Evolutionary conservation across 345 rosid species (phyloP).

Genomic region (Carallia brachiata): DNA sequence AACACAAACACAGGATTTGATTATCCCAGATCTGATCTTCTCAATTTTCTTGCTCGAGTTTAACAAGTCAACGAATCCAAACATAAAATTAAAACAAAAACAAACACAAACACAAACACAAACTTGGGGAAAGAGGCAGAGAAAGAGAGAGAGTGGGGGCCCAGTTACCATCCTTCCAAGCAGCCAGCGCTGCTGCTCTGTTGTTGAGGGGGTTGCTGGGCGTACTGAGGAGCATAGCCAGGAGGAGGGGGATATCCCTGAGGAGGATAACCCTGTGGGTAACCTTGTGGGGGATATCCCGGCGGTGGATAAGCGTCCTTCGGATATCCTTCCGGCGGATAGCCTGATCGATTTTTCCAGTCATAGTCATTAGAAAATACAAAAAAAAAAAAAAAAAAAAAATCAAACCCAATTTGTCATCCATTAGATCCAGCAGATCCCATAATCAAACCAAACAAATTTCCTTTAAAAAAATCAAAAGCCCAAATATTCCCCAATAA

Average conservation of each 20-base stretch:
- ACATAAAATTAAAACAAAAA: not conserved
- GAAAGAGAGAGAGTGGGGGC: not conserved
- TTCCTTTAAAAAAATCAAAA: not conserved
- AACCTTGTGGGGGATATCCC: conserved; percentile 46
- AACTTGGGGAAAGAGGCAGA: not conserved
- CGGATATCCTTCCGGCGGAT: conserved; percentile 85
- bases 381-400: not conserved
- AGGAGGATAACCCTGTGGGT: conserved; percentile 54
- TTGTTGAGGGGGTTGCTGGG: conserved; percentile 61
- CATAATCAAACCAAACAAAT: not conserved
- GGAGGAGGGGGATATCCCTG: conserved; percentile 58
- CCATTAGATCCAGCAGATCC: conserved; percentile 17
- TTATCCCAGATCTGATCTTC: conserved; percentile 4
- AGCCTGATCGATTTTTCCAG: conserved; percentile 41
- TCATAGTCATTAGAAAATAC: not conserved
- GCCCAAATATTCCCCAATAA: not conserved
- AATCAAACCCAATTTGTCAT: not conserved
- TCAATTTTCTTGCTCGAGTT: no score
- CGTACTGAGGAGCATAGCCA: conserved; percentile 73
- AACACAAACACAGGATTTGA: not conserved
- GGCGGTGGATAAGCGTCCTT: conserved; percentile 70
- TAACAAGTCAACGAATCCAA: not conserved
- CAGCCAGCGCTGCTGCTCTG: conserved; percentile 44
- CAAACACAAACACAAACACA: not conserved
- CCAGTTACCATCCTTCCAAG: conserved; percentile 73